Conservation (phyloP, 2,329 filamentous ascomycete species). For the Aureobasidium pullulans region DNA sequence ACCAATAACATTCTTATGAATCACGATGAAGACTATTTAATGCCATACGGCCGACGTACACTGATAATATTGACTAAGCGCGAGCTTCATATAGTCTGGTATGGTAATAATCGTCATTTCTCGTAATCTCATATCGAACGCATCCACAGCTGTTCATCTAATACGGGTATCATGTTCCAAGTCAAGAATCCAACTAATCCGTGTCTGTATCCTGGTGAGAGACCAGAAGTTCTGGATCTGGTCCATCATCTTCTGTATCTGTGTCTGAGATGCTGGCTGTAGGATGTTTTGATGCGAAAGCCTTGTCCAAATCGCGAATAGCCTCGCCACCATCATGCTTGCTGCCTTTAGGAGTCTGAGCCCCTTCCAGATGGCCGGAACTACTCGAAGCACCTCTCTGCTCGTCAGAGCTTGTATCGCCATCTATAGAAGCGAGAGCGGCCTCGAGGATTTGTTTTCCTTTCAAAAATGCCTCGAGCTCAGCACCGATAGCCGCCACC, state of each 20-base stretch:
- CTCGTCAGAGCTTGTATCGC: slow-evolving; percentile 21
- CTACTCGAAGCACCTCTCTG: neutral
- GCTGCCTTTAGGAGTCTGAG: slow-evolving; percentile 1
- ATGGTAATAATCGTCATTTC: neutral
- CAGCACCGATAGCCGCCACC: slow-evolving; percentile 68
- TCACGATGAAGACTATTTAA: too few relatives aligned
- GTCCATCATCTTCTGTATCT: slow-evolving; percentile 37
- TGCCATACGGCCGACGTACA: too few relatives aligned
- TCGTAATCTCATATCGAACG: neutral
- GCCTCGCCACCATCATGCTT: slow-evolving; percentile 20
- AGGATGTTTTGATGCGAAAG: slow-evolving; percentile 23
- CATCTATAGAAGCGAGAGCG: slow-evolving; percentile 25
- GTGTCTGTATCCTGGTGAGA: slow-evolving; percentile 37
- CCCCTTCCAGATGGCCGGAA: neutral
- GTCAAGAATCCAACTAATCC: neutral
- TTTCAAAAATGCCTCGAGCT: slow-evolving; percentile 59
- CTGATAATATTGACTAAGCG: too few relatives aligned
- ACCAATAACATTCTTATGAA: too few relatives aligned
- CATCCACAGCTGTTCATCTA: neutral
- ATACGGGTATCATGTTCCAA: neutral
- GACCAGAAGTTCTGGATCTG: slow-evolving; percentile 43
- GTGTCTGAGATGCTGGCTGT: slow-evolving; percentile 16
- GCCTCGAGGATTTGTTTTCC: slow-evolving; percentile 50
- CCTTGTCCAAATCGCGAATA: slow-evolving; percentile 27
- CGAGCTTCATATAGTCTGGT: too few relatives aligned